Base-by-base conservation (phyloP, 352 stramenopile species). In the Thalassiosira ordinaria region DNA sequence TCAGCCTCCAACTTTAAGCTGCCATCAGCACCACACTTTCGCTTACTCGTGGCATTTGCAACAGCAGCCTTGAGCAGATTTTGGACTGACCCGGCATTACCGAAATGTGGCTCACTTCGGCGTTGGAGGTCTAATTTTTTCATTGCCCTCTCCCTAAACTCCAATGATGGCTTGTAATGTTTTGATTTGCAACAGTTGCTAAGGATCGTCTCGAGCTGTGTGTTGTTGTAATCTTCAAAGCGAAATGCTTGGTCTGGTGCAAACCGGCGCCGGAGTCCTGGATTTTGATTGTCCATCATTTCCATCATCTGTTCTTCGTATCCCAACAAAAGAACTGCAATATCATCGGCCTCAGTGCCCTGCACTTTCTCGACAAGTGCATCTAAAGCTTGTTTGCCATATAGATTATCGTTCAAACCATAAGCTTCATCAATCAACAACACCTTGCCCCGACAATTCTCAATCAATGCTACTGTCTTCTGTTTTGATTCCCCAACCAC, bases 401-500 rank as follows among this genome's bases (percentile, higher is more conserved):
- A 91, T 0, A 73, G 49, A 44, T 59, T 66, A 55, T 80, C 75
- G 66, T 97, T 87, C 2, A 98, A 61, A n/a, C 91, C 96, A 86
- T 98, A 98, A 0, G 95, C 95, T 78, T 98, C 96, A 62, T 98
- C 96, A 51, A 98, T 97, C 7, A 98, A 90, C 5, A 98, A 82
- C 16, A 98, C 95, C 65, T 97, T 97, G 2, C 96, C 96, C 49
- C 93, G 90, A 0, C 92, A 86, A 60, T 87, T 79, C 18, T 96
- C 88, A 18, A 98, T 80, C 46, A 97, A 94, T 13, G 93, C 87
- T 0, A 80, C 72, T 6, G 95, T 98, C 62, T 97, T 97, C 1
- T 86, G 92, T 65, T 97, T 91, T 13, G 95, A 97, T 55, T 97
- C 87, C 0, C 96, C 96, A 5, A 97, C 60, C 27, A 93, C 74